Base-by-base conservation (phyloP, 2,329 filamentous ascomycete genomes). In the Coniochaeta sp. region DNA sequence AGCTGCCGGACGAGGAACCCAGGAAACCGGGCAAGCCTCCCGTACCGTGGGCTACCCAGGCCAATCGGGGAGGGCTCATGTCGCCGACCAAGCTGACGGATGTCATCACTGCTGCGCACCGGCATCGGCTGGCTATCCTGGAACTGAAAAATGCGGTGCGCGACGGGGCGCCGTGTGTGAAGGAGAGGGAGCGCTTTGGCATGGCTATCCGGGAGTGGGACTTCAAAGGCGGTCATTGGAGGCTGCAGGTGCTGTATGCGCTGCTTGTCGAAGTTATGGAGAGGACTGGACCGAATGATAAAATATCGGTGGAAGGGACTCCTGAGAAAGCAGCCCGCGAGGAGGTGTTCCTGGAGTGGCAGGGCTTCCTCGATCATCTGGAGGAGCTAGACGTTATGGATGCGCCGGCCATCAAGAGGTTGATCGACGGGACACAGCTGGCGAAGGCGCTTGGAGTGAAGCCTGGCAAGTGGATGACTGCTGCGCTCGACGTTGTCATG, bases 381-480 rank as follows among this genome's bases (percentile, higher is more conserved):
- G 70, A 74, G 1, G 72, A 79, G 54, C 71, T 87, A 36, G 80
- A 86, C 62, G 72, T 88, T 11, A 77, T 84, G 67, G 80, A 87
- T 58, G 84, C 79, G 0, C 78, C 83, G 1, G 76, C 81, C 1
- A 70, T 89, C 38, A 86, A 84, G 66, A 81, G 82, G 6, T 75
- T 91, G 26, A 78, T 96, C 36, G 90, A 96, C 69, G 93, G 95
- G 17, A 89, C 83, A 43, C 78, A 88, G 58, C 81, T 98, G 22
- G 83, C 86, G 19, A 81, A 86, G 63, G 85, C 83, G 4, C 78
- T 98, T 3, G 84, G 81, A 0, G 76, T 82, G n/a, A 86, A 85
- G 64, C 88, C 90, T 0, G 91, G 91, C 1, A 86, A 80, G n/a
- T 98, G 93, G 93, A 89, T 96, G 81, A 85, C 85, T 59, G 80